Evolutionary conservation across 2,329 filamentous ascomycete species (phyloP).

Genomic region (Didymellaceae sp.): DNA sequence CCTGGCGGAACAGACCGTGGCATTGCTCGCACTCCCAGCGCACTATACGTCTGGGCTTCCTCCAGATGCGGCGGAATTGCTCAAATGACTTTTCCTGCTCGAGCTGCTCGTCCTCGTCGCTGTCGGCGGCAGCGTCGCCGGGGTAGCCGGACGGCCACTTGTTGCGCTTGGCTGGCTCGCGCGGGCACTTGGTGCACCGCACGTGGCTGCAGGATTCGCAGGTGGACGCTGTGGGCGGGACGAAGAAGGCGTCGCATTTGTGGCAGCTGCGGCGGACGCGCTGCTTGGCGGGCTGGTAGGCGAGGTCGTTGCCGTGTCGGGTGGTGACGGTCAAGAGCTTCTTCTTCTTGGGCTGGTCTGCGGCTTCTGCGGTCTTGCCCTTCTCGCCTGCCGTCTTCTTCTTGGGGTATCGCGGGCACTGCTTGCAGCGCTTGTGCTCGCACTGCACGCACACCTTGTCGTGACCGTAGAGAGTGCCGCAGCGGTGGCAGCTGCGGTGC

Average conservation of each 20-base stretch:
- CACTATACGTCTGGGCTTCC: slow-evolving; percentile 54
- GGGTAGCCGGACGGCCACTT: slow-evolving; percentile 75
- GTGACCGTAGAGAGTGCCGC: slow-evolving; percentile 74
- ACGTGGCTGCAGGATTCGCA: slow-evolving; percentile 74
- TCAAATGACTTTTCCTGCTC: slow-evolving; percentile 35
- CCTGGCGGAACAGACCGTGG: slow-evolving; percentile 62
- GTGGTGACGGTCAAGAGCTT: slow-evolving; percentile 67
- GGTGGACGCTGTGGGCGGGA: slow-evolving; percentile 57
- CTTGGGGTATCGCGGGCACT: slow-evolving; percentile 76
- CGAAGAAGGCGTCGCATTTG: slow-evolving; percentile 70
- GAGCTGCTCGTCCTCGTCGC: slow-evolving; percentile 39
- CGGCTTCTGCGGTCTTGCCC: slow-evolving; percentile 34
- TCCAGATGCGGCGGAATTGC: slow-evolving; percentile 48
- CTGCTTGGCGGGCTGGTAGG: slow-evolving; percentile 74
- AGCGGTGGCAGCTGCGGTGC: slow-evolving; percentile 81
- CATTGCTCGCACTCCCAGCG: slow-evolving; percentile 67
- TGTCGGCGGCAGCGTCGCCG: slow-evolving; percentile 60
- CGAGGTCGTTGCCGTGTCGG: slow-evolving; percentile 70
- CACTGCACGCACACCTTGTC: slow-evolving; percentile 78
- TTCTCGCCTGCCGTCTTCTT: slow-evolving; percentile 59
- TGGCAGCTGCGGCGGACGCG: slow-evolving; percentile 79
- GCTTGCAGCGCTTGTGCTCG: slow-evolving; percentile 79
- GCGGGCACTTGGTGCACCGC: slow-evolving; percentile 80
- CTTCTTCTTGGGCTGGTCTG: slow-evolving; percentile 58
- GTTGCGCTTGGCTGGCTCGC: slow-evolving; percentile 75